Base-by-base conservation (phyloP, 2,329 filamentous ascomycete species). In the Lithohypha guttulata region DNA sequence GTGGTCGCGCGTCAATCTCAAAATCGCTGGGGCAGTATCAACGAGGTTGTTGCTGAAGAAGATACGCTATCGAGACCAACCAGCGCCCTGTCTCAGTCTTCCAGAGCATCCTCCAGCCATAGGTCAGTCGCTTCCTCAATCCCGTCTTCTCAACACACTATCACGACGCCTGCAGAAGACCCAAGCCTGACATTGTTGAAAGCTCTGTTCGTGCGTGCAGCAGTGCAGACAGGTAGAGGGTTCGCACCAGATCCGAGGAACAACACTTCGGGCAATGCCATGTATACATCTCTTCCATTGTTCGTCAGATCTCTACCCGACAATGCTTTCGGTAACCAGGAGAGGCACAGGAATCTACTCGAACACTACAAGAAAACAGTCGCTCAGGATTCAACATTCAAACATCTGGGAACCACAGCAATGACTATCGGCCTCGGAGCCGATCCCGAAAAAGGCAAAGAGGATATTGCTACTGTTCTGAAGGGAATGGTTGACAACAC, bases 321-420 rank as follows among this genome's bases (percentile, higher is more conserved):
- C 1, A 83, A 81, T 13, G 79, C 83, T 1, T 95, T 95, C 54
- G 87, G 87, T 9, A 72, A 75, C 1, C 61, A 79, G 0, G 67
- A 79, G 0, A 77, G 75, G 60, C 84, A 94, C 51, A 69, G 74
- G 3, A 70, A 76, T 3, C 67, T 94, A 6, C 67, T 94, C 15
- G 76, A 81, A 38, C 78, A 74, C 52, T 95, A 93, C 66, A 84
- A 84, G 58, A 82, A 80, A 43, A 69, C 93, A 0, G 79, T 95
- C 2, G 66, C 81, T 1, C 72, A 71, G 15, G 86, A 95, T 55
- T 71, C 79, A 1, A 72, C 75, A 0, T 79, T 89, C 55, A 67
- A 72, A 23, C 55, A 49, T 19, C 48, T 58, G 10, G 56, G 55
- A 3, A 47, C 54, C 2, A 53, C 57, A 7, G 54, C 54, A n/a